Base-by-base conservation (phyloP, 2,329 filamentous ascomycete genomes). In the Leptodontidium sp. region DNA sequence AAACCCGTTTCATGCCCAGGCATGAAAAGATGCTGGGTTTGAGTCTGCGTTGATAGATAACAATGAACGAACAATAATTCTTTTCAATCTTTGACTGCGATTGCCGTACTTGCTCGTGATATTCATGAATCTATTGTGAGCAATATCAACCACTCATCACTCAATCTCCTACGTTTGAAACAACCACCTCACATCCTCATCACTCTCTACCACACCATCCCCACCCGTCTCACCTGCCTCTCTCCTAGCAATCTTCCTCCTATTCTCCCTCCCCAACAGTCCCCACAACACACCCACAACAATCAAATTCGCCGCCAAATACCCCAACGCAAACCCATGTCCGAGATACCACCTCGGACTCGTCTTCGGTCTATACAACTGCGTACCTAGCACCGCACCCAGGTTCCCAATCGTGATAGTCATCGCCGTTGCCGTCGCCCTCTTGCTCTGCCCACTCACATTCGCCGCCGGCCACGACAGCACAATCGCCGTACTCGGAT, bases 381-480 rank as follows among this genome's bases (percentile, higher is more conserved):
- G 90, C 1, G 90, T 93, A 0, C 90, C 90, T 29, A 93, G 73
- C 0, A 92, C 88, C 0, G 89, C 90, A 0, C 90, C 90, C 1
- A 90, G 76, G 71, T 92, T 92, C 0, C 90, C 91, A 62, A 93
- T 89, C 11, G 87, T 90, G 67, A 93, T 92, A 73, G 92, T 90
- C 85, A 93, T 87, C 0, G 88, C 90, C 59, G 90, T 91, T 2
- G 87, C 88, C 4, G 89, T 87, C 0, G 88, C 88, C 0, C 90
- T 83, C 78, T 93, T 93, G 0, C 89, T 91, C 78, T 92, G 89
- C 0, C 89, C 89, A 0, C 88, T 89, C 0, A 93, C 88, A 68
- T 93, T 92, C 77, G 91, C 91, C 1, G 90, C 90, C 0, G 90
- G 88, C 90, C 90, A 93, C 0, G 87, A 88, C 0, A 93, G 81